These are phyloP conservation scores for Yamadazyma sp. DNA, from an alignment of 805 yeast species.

Conservation along the genomic window DNA sequence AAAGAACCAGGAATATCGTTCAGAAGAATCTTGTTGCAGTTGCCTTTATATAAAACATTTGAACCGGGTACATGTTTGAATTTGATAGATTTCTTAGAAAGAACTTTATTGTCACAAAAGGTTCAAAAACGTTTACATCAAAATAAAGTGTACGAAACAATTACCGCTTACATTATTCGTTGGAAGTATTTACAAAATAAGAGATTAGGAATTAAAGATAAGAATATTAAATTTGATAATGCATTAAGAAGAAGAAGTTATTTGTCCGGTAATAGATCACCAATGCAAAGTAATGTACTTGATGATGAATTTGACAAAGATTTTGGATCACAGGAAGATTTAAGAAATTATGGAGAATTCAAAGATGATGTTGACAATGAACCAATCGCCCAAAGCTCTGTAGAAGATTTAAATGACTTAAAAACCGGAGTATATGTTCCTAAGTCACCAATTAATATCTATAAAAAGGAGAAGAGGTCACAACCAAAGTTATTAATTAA, in stretches of 20 bases:
- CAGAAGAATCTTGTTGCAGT: constrained; percentile 54
- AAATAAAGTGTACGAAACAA: constrained; percentile 43
- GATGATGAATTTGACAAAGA: constrained; percentile 12
- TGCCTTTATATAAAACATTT: constrained; percentile 76
- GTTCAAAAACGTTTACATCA: constrained; percentile 47
- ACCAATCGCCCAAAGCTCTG: background rate
- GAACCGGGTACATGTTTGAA: constrained; percentile 75
- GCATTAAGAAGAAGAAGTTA: constrained; percentile 25
- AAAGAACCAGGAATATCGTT: constrained; percentile 65
- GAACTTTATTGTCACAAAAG: constrained; percentile 55
- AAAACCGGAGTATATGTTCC: constrained; percentile 29
- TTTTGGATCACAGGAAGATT: constrained; percentile 12
- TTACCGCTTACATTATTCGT: constrained; percentile 46
- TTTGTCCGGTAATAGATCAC: constrained; percentile 19
- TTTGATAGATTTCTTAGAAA: constrained; percentile 65
- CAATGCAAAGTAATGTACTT: constrained; percentile 6
- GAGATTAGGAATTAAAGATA: constrained; percentile 23
- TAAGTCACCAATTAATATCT: constrained; percentile 24
- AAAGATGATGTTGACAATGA: constrained; percentile 1
- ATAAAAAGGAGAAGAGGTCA: constrained; percentile 12
- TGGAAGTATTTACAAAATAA: constrained; percentile 40
- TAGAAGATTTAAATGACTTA: constrained; percentile 5
- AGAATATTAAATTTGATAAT: constrained; percentile 22
- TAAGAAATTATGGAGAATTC: background rate
- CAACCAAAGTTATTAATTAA: constrained; percentile 18